phyloP scores from a whole-genome alignment of 192 early-diverging fungal genomes.

The Coemansia sp. region DNA sequence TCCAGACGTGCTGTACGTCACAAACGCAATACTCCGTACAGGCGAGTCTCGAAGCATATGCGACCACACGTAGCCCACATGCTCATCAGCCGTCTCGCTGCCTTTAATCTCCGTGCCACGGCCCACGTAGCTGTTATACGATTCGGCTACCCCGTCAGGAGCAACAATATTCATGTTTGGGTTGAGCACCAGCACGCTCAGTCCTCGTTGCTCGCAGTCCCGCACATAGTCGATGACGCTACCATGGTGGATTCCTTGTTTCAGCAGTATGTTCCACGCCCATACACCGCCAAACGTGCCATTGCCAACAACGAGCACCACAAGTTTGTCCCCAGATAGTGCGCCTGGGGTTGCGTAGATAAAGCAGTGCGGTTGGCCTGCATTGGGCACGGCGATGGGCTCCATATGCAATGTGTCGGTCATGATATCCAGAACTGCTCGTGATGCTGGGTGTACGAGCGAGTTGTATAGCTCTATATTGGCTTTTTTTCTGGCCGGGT shows the following conservation, averaged over 20 bases:
- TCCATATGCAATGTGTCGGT: constrained; percentile 29
- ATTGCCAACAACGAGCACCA: constrained; percentile 34
- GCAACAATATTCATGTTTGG: constrained; percentile 49
- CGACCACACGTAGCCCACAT: constrained; percentile 48
- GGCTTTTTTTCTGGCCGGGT: constrained; percentile 9
- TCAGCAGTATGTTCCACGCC: constrained; percentile 44
- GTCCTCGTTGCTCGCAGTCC: constrained; percentile 16
- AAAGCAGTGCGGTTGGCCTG: constrained; percentile 26
- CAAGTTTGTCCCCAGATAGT: constrained; percentile 27
- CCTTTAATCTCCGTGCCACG: constrained; percentile 16
- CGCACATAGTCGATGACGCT: constrained; percentile 31
- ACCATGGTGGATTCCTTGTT: constrained; percentile 26
- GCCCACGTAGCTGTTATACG: constrained; percentile 31
- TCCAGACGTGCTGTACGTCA: constrained; percentile 35
- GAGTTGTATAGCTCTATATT: constrained; percentile 24
- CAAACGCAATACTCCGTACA: constrained; percentile 25
- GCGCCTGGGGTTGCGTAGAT: constrained; percentile 40
- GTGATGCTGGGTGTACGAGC: constrained; percentile 23
- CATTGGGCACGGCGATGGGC: constrained; percentile 32
- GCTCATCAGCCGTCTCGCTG: constrained; percentile 48
- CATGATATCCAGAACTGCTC: constrained; percentile 24
- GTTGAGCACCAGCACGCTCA: constrained; percentile 46
- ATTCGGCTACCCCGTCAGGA: constrained; percentile 33
- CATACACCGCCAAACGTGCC: constrained; percentile 33
- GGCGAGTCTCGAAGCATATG: constrained; percentile 22